Percentiles rank a stretch among this genome's conserved stretches.
These are phyloP conservation scores for Eimeria acervulina DNA, from an alignment of 169 alveolate genomes.

Conservation along the genomic window DNA sequence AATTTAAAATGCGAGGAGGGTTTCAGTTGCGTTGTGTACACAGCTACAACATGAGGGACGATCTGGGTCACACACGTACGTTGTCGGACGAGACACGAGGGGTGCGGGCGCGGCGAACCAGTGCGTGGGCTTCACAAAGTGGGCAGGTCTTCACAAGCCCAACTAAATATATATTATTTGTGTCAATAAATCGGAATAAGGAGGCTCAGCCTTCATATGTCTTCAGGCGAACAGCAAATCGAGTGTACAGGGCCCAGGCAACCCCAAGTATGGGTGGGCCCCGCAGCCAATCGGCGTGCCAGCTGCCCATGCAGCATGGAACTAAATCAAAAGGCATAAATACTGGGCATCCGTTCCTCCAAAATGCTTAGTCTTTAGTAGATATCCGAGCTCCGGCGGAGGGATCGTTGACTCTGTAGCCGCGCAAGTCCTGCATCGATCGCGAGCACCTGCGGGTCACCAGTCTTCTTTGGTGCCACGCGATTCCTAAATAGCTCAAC, in stretches of 20 bases:
- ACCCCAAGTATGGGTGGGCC: conserved; percentile 4
- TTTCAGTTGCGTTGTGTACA: background rate
- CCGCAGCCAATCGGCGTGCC: conserved; percentile 51
- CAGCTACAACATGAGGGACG: background rate
- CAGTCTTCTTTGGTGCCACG: background rate
- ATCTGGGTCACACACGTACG: background rate
- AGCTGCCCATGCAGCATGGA: background rate
- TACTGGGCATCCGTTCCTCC: background rate
- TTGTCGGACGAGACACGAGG: background rate
- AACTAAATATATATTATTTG: background rate
- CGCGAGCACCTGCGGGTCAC: conserved; percentile 56
- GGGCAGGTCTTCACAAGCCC: background rate
- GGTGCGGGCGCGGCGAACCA: background rate
- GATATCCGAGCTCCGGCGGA: background rate
- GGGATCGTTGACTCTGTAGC: background rate
- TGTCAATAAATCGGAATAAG: background rate
- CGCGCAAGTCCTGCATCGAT: background rate
- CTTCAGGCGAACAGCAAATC: background rate
- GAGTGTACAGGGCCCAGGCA: conserved; percentile 12
- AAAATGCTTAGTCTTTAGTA: background rate
- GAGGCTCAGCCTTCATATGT: background rate
- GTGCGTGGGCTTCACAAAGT: background rate
- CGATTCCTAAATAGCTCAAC: background rate
- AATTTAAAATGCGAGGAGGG: background rate
- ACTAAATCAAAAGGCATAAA: background rate